Percentiles rank a stretch among this genome's conserved stretches.
phyloP scores from a whole-genome alignment of 2,329 filamentous ascomycete species.

The Alternaria arborescens region DNA sequence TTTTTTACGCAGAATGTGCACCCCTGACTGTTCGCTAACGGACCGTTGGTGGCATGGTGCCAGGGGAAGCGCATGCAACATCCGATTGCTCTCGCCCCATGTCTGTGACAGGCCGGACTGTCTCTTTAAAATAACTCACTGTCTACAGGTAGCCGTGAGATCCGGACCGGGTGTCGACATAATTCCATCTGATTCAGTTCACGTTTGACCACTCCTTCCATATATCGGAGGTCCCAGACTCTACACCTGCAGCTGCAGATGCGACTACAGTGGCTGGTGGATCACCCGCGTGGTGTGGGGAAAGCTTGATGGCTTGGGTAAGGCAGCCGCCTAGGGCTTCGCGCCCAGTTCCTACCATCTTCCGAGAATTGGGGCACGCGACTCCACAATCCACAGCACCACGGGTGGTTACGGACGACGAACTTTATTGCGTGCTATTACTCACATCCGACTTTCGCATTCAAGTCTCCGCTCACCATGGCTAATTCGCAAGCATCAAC shows the following conservation, averaged over 20 bases:
- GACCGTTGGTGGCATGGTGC: conserved; percentile 14
- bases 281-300: conserved; percentile 35
- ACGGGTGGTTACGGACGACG: conserved; percentile 11
- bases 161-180: neutral
- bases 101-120: conserved; percentile 13
- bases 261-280: conserved; percentile 10
- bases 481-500: neutral
- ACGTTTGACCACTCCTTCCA: neutral
- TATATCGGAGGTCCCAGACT: neutral
- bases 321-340: conserved; percentile 12
- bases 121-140: neutral
- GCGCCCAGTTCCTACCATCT: conserved; percentile 13
- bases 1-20: conserved; percentile 12
- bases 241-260: conserved; percentile 14
- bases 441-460: neutral
- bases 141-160: neutral
- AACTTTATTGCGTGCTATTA: neutral
- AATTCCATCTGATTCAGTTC: neutral
- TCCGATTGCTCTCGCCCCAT: conserved; percentile 7
- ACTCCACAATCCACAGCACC: conserved; percentile 14
- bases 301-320: conserved; percentile 39
- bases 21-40: conserved; percentile 14
- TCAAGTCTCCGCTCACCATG: neutral
- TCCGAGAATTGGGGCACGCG: conserved; percentile 18
- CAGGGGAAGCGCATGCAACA: conserved; percentile 10